Evolutionary conservation across 352 stramenopile species (phyloP).

Genomic region (Saprolegnia diclina): DNA sequence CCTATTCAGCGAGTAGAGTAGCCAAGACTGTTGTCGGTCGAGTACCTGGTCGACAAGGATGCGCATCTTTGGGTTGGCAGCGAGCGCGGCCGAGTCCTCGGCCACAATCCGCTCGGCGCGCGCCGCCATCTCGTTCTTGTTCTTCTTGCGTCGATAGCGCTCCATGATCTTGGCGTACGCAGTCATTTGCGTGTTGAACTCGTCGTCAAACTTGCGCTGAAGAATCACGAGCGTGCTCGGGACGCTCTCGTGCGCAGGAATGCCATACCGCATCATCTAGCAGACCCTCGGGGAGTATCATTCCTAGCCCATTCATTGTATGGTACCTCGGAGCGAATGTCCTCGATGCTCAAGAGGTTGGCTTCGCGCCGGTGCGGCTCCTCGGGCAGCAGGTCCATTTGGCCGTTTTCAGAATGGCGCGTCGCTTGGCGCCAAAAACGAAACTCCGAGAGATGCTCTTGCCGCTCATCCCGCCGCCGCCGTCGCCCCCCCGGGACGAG

Average conservation of each 20-base stretch:
- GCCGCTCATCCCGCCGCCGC: not conserved
- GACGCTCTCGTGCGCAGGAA: conserved; percentile 39
- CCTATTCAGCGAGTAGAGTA: conserved; percentile 28
- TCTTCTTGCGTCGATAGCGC: conserved; percentile 40
- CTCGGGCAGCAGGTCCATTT: conserved; percentile 25
- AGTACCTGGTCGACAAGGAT: conserved; percentile 42
- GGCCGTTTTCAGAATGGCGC: no score
- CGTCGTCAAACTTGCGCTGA: conserved; percentile 57
- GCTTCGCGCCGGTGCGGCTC: conserved; percentile 39
- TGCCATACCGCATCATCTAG: conserved; percentile 50
- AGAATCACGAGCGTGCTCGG: conserved; percentile 39
- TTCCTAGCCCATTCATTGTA: no score
- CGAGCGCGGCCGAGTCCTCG: conserved; percentile 28
- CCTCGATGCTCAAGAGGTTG: conserved; percentile 44
- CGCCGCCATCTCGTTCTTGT: conserved; percentile 37
- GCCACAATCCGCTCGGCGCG: conserved; percentile 25
- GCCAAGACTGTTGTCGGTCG: not conserved
- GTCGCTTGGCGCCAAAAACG: not conserved
- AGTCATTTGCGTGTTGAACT: conserved; percentile 43
- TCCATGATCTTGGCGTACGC: conserved; percentile 47
- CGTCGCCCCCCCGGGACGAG: not conserved
- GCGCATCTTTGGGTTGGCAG: conserved; percentile 39
- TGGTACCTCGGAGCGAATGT: conserved; percentile 53
- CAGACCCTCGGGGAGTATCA: no score
- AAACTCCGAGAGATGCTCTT: not conserved